Percentiles rank a stretch among this genome's conserved stretches.
Evolutionary conservation across 1,284 basidiomycete species (phyloP).

Genomic region (Pseudozyma thailandica): DNA sequence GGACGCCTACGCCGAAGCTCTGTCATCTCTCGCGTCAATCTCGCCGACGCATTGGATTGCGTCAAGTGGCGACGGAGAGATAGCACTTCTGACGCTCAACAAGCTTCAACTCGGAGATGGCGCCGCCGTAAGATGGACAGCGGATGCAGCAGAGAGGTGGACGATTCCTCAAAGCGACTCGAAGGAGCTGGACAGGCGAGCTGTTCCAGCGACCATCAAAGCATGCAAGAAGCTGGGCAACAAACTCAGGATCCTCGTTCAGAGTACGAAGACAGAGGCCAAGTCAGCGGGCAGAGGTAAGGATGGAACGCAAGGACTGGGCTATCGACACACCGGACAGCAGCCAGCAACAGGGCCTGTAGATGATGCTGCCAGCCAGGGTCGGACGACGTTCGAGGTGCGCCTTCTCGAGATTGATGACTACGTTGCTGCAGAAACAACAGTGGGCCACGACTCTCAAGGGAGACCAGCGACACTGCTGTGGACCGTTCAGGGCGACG

Average conservation of each 20-base stretch:
- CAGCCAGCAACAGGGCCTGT: background rate
- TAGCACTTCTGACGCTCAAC: conserved; percentile 12
- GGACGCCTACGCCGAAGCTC: background rate
- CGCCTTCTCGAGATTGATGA: conserved; percentile 19
- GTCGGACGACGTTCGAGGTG: conserved; percentile 35
- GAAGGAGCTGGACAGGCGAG: background rate
- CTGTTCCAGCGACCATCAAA: conserved; percentile 14
- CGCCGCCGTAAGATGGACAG: conserved; percentile 13
- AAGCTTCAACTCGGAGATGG: conserved; percentile 8
- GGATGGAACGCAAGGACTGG: conserved; percentile 26
- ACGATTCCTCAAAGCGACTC: background rate
- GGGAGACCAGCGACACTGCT: background rate
- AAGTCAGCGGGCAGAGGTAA: background rate
- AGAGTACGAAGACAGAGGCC: conserved; percentile 7
- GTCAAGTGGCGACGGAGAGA: background rate
- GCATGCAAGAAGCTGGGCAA: conserved; percentile 5
- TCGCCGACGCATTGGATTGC: conserved; percentile 33
- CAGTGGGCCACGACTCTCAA: background rate
- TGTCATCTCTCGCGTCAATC: conserved; percentile 31
- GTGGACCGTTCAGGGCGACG: conserved; percentile 36
- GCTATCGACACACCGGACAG: conserved; percentile 7
- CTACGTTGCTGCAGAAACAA: background rate
- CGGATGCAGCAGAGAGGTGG: conserved; percentile 1
- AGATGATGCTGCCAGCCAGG: background rate
- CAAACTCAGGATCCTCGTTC: conserved; percentile 18